A percentile compares a stretch with the other conserved stretches of the same genome.
These are phyloP conservation scores for Pythium folliculosum DNA, from an alignment of 352 stramenopile genomes.

Conservation along the genomic window DNA sequence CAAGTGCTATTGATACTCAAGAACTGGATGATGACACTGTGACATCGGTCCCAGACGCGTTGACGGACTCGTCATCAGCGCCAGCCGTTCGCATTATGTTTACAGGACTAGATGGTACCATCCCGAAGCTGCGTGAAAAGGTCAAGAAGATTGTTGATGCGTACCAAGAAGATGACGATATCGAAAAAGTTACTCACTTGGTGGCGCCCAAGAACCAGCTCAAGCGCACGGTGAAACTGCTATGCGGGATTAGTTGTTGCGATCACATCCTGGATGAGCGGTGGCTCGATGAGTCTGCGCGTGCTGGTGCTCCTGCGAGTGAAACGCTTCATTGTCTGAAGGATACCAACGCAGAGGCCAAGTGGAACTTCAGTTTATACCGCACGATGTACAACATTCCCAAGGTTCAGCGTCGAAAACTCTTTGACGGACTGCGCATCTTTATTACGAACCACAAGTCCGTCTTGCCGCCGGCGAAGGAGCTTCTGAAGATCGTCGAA, in stretches of 20 bases:
- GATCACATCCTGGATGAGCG: slow-evolving; percentile 50
- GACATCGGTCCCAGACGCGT: neutral
- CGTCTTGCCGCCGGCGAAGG: slow-evolving; percentile 28
- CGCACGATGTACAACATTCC: slow-evolving; percentile 49
- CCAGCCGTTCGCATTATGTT: slow-evolving; percentile 48
- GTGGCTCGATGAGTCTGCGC: slow-evolving; percentile 49
- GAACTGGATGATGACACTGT: neutral
- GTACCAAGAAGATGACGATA: slow-evolving; percentile 48
- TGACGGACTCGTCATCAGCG: neutral
- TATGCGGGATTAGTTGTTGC: slow-evolving; percentile 58
- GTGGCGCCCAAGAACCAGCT: slow-evolving; percentile 50
- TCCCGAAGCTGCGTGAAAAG: slow-evolving; percentile 29
- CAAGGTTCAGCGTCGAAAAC: slow-evolving; percentile 24
- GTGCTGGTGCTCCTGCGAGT: slow-evolving; percentile 22
- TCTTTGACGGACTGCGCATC: slow-evolving; percentile 37
- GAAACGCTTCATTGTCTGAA: slow-evolving; percentile 43
- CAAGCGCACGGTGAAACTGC: slow-evolving; percentile 63
- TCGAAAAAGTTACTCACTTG: slow-evolving; percentile 53
- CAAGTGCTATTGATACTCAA: neutral
- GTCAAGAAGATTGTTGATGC: slow-evolving; percentile 39
- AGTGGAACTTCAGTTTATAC: slow-evolving; percentile 52
- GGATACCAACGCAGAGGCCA: slow-evolving; percentile 41
- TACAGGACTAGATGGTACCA: slow-evolving; percentile 50
- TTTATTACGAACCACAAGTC: slow-evolving; percentile 59
- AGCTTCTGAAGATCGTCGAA: slow-evolving; percentile 40